A percentile compares a stretch with the other conserved stretches of the same genome.
phyloP scores from a whole-genome alignment of 352 stramenopile genomes.

The Pythium phragmitis region DNA sequence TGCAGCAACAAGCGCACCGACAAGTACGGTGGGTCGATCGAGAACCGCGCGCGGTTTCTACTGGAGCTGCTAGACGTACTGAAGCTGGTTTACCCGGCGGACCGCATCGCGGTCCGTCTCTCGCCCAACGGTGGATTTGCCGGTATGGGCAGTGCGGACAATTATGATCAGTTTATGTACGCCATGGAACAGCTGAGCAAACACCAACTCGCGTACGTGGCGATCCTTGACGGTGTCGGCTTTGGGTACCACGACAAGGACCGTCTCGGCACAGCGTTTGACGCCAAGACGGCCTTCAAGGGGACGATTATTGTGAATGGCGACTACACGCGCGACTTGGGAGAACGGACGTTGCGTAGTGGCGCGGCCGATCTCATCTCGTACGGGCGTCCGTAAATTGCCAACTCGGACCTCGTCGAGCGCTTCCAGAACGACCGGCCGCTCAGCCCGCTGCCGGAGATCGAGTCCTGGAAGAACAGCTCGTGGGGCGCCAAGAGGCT shows the following conservation, averaged over 20 bases:
- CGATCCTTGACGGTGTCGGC: conserved; percentile 44
- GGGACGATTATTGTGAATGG: conserved; percentile 42
- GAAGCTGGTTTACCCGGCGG: neutral
- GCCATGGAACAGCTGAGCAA: conserved; percentile 33
- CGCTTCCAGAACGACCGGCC: conserved; percentile 27
- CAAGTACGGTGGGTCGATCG: conserved; percentile 60
- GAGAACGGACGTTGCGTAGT: conserved; percentile 18
- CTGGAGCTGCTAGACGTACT: conserved; percentile 45
- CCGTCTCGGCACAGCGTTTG: conserved; percentile 22
- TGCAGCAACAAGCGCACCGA: conserved; percentile 61
- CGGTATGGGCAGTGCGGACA: conserved; percentile 43
- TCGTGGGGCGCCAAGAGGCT: too few relatives aligned
- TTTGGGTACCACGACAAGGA: conserved; percentile 45
- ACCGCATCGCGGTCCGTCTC: conserved; percentile 11
- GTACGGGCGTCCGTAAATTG: conserved; percentile 38
- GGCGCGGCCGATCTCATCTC: conserved; percentile 26
- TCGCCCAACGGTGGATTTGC: conserved; percentile 38
- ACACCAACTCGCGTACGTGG: conserved; percentile 40
- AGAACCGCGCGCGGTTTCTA: conserved; percentile 61
- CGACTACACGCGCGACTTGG: conserved; percentile 28
- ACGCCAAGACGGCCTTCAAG: conserved; percentile 34
- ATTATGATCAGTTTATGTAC: conserved; percentile 36
- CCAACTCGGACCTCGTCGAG: conserved; percentile 38
- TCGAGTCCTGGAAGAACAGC: neutral
- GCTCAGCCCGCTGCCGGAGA: conserved; percentile 27